Evolutionary conservation across 441 rosid species (phyloP), one percentile per base, ranked within the genome.

Genomic region (Mallotus japonicus): DNA sequence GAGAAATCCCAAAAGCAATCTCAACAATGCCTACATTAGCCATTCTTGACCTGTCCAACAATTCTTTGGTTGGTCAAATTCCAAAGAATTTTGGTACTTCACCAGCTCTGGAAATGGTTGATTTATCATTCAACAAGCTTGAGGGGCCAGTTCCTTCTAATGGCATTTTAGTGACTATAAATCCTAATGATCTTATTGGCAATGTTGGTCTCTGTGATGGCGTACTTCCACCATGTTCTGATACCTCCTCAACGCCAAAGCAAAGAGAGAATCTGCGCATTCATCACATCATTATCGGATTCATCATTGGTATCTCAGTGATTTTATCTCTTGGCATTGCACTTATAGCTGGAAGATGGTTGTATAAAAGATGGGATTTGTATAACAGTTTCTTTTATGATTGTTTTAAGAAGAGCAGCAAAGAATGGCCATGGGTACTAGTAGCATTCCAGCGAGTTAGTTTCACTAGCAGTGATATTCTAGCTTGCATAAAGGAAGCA

Each of bases 381-480:
- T 68, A 70, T 58, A 85, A 89, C 50, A 77, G 81, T 77, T 86
- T 86, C 76, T 77, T 83, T 34, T 80, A 75, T 61, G 88, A 83
- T 28, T 78, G 78, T 64, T 76, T 77, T 55, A 81, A 82, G 70
- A 77, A 75, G 10, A 84, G 83, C 57, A 85, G 80, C 34, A 88
- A 82, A 57, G 93, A 90, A 70, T 92, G 97, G 97, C 96, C 97
- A 8, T 92, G 97, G 97, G 84, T 85, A 71, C 64, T 92, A 53
- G 78, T 85, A 82, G 96, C 96, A 69, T 92, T 90, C 82, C 97
- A 92, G 71, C 84, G 93, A 74, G 83, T 92, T 19, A 84, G 87
- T 11, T 89, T 92, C 79, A 88, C 89, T 17, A 84, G 92, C 49
- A 69, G 86, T 14, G 97, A 90, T 58, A 87, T 92, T 67, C 83